Conservation (phyloP, 352 stramenopile species). For the Globisporangium viniferum region DNA sequence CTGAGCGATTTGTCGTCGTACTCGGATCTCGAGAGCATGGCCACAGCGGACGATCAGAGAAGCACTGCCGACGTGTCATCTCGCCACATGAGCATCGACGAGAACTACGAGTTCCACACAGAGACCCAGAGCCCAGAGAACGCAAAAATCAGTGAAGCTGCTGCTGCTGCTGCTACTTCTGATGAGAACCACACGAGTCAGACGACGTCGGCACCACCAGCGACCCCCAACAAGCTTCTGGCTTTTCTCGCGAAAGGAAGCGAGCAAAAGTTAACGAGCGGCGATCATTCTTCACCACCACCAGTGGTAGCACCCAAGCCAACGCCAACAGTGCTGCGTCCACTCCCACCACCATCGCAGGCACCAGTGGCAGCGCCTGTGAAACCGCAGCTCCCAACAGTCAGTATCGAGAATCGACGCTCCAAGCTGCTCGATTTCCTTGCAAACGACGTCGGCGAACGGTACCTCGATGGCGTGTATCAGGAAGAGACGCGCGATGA, state of each 20-base stretch:
- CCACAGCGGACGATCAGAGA: neutral
- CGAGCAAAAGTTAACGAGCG: conserved; percentile 1
- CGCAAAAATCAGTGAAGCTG: neutral
- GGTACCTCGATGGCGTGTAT: conserved; percentile 72
- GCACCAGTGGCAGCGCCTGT: neutral
- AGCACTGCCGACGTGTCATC: neutral
- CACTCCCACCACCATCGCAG: neutral
- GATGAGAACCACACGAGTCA: neutral
- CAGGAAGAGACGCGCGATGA: conserved; percentile 50
- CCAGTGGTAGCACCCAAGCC: neutral
- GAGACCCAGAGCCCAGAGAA: neutral
- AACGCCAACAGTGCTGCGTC: neutral
- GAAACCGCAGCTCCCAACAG: neutral
- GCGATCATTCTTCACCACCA: neutral
- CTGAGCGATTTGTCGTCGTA: conserved; percentile 39
- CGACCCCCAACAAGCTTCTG: conserved; percentile 32
- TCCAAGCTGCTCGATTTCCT: conserved; percentile 77
- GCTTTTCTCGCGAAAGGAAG: conserved; percentile 38
- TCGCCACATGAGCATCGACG: conserved; percentile 9
- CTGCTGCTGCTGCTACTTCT: neutral
- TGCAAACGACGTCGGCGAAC: conserved; percentile 63
- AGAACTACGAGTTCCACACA: neutral
- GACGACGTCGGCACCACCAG: neutral
- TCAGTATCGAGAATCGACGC: conserved; percentile 31
- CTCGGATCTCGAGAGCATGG: conserved; percentile 23